Base-by-base conservation (phyloP, 352 stramenopile genomes). In the Phytophthora syringae region DNA sequence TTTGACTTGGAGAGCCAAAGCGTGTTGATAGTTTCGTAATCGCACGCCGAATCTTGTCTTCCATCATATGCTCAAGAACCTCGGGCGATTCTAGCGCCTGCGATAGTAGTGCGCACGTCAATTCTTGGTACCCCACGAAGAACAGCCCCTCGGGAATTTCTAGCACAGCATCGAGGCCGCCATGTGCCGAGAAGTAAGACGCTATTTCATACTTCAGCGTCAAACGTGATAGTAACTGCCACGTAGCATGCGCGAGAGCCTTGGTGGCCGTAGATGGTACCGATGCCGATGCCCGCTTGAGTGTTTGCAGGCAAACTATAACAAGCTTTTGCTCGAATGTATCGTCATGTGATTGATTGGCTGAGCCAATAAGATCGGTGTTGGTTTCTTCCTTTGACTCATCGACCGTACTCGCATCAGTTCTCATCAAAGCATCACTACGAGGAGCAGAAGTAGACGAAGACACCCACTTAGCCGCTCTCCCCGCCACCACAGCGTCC, bases 51-150 rank as follows among this genome's bases (percentile, higher is more conserved):
- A 96, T 94, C 52, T 92, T 94, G 12, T 94, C 86, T 64, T 95
- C 85, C 86, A 95, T 95, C 63, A 88, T 88, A 27, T 89, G 80
- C 61, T 95, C 76, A n/a, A 96, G 60, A 7, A 95, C 84, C 56
- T 93, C 81, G 3, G 88, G 88, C 5, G 88, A 95, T 58, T 95
- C 86, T 25, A 96, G 66, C 7, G 85, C 68, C 43, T 94, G 86
- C 13, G 84, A 88, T 3, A 96, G 57, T 18, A 96, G 58, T 13
- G 75, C 72, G 15, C 80, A 82, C 0, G 86, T 92, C 25, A 96
- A 39, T 28, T 96, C 82, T 54, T 86, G 80, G 48, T 94, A 96
- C 11, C 83, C 84, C 11, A 54, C 34, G 32, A 95, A 96, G 27
- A 81, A 67, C 16, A 71, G 68, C 25, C 49, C 60, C 30, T 79